These are phyloP conservation scores for Fusarium chlamydosporum DNA, from an alignment of 2,329 filamentous ascomycete genomes.

Conservation along the genomic window DNA sequence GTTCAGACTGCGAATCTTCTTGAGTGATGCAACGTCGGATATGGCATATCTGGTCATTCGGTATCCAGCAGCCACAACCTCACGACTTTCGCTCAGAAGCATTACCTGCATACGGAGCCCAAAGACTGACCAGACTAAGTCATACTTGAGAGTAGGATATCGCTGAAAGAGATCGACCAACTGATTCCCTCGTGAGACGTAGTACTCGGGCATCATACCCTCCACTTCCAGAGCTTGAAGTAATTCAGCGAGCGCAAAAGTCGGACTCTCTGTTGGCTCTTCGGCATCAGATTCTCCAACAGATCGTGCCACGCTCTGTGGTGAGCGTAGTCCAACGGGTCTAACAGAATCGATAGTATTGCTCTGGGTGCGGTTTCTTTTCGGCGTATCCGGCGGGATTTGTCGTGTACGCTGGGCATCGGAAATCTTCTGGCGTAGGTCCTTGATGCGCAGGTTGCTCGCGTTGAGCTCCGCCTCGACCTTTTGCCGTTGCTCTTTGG, in stretches of 20 bases:
- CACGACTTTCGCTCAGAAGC: constrained; percentile 94
- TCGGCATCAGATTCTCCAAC: constrained; percentile 74
- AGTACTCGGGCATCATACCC: constrained; percentile 92
- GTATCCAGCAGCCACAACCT: constrained; percentile 95
- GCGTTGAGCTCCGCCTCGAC: constrained; percentile 92
- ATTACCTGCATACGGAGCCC: constrained; percentile 94
- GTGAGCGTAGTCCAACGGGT: constrained; percentile 67
- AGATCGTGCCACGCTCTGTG: constrained; percentile 68
- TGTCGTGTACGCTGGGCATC: constrained; percentile 69
- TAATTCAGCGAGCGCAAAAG: constrained; percentile 89
- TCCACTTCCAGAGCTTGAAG: constrained; percentile 90
- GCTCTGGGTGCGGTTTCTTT: constrained; percentile 65
- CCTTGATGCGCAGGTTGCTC: constrained; percentile 80
- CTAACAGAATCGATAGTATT: constrained; percentile 60
- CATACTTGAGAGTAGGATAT: constrained; percentile 94
- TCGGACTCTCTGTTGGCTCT: constrained; percentile 85
- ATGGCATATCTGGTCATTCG: constrained; percentile 94
- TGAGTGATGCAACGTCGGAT: constrained; percentile 89
- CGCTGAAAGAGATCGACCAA: constrained; percentile 97
- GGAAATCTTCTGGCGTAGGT: constrained; percentile 71
- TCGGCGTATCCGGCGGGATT: constrained; percentile 65
- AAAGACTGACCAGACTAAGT: constrained; percentile 95
- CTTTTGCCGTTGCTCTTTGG: constrained; percentile 83
- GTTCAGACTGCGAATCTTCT: constrained; percentile 87
- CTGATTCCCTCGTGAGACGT: constrained; percentile 91